Evolutionary conservation across 257 asterid genomes (phyloP).

Genomic region (Ajuga chamaepitys): DNA sequence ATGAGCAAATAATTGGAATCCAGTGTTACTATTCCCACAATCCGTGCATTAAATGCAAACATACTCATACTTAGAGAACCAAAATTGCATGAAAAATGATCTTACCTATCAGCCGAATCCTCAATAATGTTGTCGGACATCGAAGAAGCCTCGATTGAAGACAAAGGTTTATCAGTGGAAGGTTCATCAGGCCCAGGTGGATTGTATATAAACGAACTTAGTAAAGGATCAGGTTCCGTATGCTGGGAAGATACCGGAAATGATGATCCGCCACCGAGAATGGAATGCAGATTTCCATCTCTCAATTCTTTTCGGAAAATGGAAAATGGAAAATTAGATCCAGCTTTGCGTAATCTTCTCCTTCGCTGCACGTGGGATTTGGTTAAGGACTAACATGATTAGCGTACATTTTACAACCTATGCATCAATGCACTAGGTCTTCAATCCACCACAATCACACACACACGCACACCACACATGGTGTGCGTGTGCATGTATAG

Average conservation of each 20-base stretch:
- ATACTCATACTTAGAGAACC: too few species aligned
- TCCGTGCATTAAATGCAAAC: too few species aligned
- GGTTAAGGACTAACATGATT: conserved; percentile 33
- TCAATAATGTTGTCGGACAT: conserved; percentile 21
- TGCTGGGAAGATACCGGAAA: conserved; percentile 32
- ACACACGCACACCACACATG: too few species aligned
- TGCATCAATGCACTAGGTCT: too few species aligned
- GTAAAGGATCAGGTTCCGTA: conserved; percentile 53
- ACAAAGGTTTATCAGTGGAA: conserved; percentile 25
- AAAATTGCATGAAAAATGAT: not conserved
- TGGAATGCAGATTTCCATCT: conserved; percentile 60
- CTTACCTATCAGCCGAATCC: conserved; percentile 42
- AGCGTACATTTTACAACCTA: too few species aligned
- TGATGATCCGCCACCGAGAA: conserved; percentile 48
- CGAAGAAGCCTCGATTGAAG: conserved; percentile 28
- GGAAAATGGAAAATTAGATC: conserved; percentile 38
- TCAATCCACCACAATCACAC: too few species aligned
- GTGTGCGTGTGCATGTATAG: too few species aligned
- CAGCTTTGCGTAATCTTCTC: conserved; percentile 57
- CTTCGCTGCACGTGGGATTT: conserved; percentile 56
- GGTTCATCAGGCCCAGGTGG: conserved; percentile 39
- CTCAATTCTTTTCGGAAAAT: conserved; percentile 54
- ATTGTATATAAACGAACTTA: conserved; percentile 61
- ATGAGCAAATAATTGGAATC: too few species aligned
- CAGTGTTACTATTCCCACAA: too few species aligned